phyloP scores from a whole-genome alignment of 2,329 filamentous ascomycete genomes.

The Scleromitrula shiraiana region DNA sequence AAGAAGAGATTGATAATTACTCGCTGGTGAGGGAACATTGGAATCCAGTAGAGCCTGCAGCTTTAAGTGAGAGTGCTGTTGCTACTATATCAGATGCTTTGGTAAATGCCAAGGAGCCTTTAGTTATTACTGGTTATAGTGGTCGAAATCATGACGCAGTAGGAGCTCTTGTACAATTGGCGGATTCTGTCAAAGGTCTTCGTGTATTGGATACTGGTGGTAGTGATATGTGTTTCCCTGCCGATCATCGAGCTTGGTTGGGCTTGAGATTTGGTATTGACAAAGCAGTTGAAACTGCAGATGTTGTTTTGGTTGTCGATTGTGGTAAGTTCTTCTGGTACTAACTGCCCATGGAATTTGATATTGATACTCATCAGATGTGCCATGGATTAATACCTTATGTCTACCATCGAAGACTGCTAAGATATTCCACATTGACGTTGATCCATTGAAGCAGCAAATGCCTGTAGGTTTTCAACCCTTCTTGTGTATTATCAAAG shows the following conservation, averaged over 20 bases:
- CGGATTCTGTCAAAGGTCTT: slow-evolving; percentile 58
- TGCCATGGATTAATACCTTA: slow-evolving; percentile 85
- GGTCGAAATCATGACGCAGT: slow-evolving; percentile 61
- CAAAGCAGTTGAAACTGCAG: slow-evolving; percentile 64
- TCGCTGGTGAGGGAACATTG: slow-evolving; percentile 50
- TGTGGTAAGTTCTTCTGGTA: slow-evolving; percentile 42
- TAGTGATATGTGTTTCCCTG: slow-evolving; percentile 75
- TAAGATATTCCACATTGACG: slow-evolving; percentile 55
- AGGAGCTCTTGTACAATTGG: slow-evolving; percentile 55
- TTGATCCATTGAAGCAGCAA: slow-evolving; percentile 55
- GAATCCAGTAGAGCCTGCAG: slow-evolving; percentile 51
- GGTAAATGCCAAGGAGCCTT: slow-evolving; percentile 53
- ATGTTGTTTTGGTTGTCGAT: slow-evolving; percentile 78
- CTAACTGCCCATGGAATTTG: neutral
- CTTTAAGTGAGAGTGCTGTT: slow-evolving; percentile 46
- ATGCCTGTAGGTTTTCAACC: slow-evolving; percentile 1
- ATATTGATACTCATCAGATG: slow-evolving; percentile 42
- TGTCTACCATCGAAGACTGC: slow-evolving; percentile 46
- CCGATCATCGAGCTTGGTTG: slow-evolving; percentile 58
- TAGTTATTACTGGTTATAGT: slow-evolving; percentile 63
- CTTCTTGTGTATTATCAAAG: neutral
- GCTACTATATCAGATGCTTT: slow-evolving; percentile 51
- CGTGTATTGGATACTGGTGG: slow-evolving; percentile 69
- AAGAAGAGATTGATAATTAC: slow-evolving; percentile 59
- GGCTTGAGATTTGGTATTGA: slow-evolving; percentile 70